These are phyloP conservation scores for Protomyces inouyei DNA, from an alignment of 1,139 yeast genomes.

Conservation along the genomic window DNA sequence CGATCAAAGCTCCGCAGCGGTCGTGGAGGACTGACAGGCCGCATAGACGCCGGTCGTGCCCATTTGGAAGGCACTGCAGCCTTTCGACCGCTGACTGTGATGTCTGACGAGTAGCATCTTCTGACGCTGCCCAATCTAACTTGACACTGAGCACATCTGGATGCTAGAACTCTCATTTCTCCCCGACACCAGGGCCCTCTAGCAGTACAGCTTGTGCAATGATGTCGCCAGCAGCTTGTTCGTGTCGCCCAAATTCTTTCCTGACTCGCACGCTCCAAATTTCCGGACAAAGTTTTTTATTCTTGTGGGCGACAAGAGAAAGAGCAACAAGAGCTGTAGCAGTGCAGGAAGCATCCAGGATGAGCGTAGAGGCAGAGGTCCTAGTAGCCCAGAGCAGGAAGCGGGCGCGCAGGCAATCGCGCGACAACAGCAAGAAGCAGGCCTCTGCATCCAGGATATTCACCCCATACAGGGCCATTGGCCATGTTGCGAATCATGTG, in stretches of 20 bases:
- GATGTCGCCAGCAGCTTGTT: too few species aligned
- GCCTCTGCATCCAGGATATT: conserved; percentile 38
- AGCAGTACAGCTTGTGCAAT: too few species aligned
- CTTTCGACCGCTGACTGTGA: background rate
- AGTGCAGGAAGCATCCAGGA: background rate
- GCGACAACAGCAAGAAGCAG: background rate
- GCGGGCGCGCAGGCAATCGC: background rate
- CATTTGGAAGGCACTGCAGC: conserved; percentile 10
- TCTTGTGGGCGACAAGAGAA: background rate
- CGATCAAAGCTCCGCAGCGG: background rate
- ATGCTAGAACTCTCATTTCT: background rate
- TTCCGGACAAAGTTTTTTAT: too few species aligned
- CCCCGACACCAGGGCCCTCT: too few species aligned
- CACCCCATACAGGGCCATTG: conserved; percentile 53
- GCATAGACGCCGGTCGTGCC: conserved; percentile 3
- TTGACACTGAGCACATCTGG: background rate
- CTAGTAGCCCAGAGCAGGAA: background rate
- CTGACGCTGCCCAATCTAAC: background rate
- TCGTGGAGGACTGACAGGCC: background rate
- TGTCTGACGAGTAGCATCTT: background rate
- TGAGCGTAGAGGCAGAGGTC: background rate
- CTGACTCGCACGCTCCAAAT: too few species aligned
- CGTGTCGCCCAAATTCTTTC: too few species aligned
- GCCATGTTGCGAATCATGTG: conserved; percentile 53
- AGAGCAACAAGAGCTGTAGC: background rate